phyloP scores from a whole-genome alignment of 1,139 yeast genomes.

The Sugiyamaella pinicola region DNA sequence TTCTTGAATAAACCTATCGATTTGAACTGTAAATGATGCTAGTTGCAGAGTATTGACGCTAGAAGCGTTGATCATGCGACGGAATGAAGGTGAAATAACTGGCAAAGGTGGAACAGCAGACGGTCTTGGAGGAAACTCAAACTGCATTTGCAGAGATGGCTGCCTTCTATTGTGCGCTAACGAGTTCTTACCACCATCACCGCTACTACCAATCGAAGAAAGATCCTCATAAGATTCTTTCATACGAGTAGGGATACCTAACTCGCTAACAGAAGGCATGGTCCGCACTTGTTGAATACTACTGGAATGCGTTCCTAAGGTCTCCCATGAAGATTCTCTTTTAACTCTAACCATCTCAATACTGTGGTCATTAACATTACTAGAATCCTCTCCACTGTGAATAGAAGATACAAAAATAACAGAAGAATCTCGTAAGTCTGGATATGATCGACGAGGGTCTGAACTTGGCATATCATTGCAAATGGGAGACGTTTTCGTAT shows the following conservation, averaged over 20 bases:
- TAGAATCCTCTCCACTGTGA: constrained; percentile 26
- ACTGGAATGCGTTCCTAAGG: constrained; percentile 2
- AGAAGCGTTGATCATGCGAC: constrained; percentile 35
- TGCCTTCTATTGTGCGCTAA: constrained; percentile 13
- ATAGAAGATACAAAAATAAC: constrained; percentile 40
- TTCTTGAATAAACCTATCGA: constrained; percentile 29
- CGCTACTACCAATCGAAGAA: constrained; percentile 2
- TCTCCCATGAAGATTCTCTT: constrained; percentile 14
- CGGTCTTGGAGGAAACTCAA: constrained; percentile 19
- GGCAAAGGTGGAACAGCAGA: constrained; percentile 17
- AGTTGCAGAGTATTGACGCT: constrained; percentile 38
- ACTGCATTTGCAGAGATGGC: constrained; percentile 23
- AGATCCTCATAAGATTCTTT: constrained; percentile 11
- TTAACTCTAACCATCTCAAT: constrained; percentile 8
- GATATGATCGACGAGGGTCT: constrained; percentile 30
- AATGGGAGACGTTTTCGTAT: constrained; percentile 29
- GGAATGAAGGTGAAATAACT: constrained; percentile 24
- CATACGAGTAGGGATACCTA: constrained; percentile 15
- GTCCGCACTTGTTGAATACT: constrained; percentile 9
- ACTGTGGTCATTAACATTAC: constrained; percentile 9
- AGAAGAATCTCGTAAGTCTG: constrained; percentile 40
- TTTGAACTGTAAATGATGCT: constrained; percentile 37
- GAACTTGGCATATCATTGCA: constrained; percentile 28
- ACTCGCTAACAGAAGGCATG: constrained; percentile 20
- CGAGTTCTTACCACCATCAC: not conserved